Conservation (phyloP, 2,329 filamentous ascomycete genomes). For the Colletotrichum sp. region DNA sequence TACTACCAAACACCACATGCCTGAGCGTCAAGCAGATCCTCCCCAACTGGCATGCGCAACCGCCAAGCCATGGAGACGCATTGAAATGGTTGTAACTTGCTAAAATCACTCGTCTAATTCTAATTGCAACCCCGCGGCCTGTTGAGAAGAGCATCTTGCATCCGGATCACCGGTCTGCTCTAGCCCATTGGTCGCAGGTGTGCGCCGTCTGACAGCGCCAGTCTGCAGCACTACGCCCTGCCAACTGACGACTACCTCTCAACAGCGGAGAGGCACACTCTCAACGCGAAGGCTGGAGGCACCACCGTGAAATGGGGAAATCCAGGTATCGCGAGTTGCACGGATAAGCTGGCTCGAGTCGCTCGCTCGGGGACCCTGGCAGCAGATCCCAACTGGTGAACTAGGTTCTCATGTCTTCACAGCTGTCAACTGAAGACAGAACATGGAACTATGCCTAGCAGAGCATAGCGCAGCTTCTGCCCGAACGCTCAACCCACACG, state of each 20-base stretch:
- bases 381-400: conserved; percentile 13
- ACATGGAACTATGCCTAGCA: conserved; percentile 12
- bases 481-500: neutral
- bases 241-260: neutral
- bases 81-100: neutral
- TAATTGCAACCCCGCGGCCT: neutral
- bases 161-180: neutral
- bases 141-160: neutral
- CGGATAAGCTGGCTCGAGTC: neutral
- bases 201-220: neutral
- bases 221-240: neutral
- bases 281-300: neutral
- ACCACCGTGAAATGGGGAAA: neutral
- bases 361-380: conserved; percentile 7
- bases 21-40: neutral
- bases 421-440: conserved; percentile 6
- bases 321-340: neutral
- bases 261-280: neutral
- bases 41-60: neutral
- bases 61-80: neutral
- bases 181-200: neutral
- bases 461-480: neutral
- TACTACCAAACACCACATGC: neutral
- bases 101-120: neutral
- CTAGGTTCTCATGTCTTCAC: conserved; percentile 14